phyloP scores from a whole-genome alignment of 2,329 filamentous ascomycete species.

The Grosmannia serpens region DNA sequence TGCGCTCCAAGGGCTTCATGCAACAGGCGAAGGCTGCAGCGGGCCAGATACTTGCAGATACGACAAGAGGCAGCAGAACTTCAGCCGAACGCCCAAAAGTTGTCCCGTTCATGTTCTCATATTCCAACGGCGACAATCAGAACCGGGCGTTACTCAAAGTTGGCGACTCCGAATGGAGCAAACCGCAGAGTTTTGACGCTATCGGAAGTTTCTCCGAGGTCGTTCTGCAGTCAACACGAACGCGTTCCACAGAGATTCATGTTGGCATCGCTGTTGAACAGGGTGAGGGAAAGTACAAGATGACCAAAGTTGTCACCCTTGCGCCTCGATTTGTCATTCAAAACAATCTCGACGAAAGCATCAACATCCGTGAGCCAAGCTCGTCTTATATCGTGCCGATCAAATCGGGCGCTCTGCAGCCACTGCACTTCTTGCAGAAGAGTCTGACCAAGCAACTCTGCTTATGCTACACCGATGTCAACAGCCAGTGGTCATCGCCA shows the following conservation, averaged over 20 bases:
- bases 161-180: slow-evolving; percentile 89
- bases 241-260: slow-evolving; percentile 69
- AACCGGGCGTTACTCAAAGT: slow-evolving; percentile 84
- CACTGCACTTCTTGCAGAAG: slow-evolving; percentile 82
- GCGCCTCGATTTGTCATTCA: slow-evolving; percentile 88
- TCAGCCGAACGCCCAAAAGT: slow-evolving; percentile 53
- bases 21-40: slow-evolving; percentile 72
- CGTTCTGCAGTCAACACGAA: slow-evolving; percentile 58
- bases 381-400: slow-evolving; percentile 76
- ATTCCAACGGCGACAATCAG: slow-evolving; percentile 73
- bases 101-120: slow-evolving; percentile 93
- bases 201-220: slow-evolving; percentile 90
- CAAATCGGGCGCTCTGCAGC: slow-evolving; percentile 66
- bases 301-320: slow-evolving; percentile 90
- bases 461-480: slow-evolving; percentile 83
- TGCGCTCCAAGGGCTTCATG: slow-evolving; percentile 81
- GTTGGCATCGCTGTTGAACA: slow-evolving; percentile 80
- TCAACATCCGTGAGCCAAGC: slow-evolving; percentile 83
- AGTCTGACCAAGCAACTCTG: slow-evolving; percentile 78
- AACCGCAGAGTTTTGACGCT: slow-evolving; percentile 93
- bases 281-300: slow-evolving; percentile 93
- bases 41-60: slow-evolving; percentile 49
- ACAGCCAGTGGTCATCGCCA: slow-evolving; percentile 94
- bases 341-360: slow-evolving; percentile 80
- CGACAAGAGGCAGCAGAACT: slow-evolving; percentile 22